Evolutionary conservation across 2,329 filamentous ascomycete genomes (phyloP).

Genomic region (Chalara sp.): DNA sequence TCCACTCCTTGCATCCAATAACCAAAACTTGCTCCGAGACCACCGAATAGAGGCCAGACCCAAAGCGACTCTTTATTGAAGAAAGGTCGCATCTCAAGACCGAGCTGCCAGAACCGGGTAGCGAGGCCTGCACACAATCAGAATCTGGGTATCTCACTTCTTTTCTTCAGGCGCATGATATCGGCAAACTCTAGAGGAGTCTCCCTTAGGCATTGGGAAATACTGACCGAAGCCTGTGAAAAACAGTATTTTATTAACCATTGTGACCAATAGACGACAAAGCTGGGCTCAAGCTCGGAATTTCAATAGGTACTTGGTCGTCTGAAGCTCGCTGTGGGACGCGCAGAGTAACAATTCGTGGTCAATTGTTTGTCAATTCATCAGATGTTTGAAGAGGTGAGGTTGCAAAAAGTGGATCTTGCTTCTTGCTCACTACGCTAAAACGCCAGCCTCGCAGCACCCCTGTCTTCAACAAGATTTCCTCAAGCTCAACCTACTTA

Average conservation of each 20-base stretch:
- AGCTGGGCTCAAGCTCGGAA: neutral
- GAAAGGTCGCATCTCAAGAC: slow-evolving; percentile 95
- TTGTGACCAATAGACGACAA: slow-evolving; percentile 12
- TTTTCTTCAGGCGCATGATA: too few relatives aligned
- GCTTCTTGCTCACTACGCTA: too few relatives aligned
- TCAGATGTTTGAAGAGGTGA: neutral
- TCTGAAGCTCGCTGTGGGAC: neutral
- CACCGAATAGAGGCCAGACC: slow-evolving; percentile 86
- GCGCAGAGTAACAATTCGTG: slow-evolving; percentile 4
- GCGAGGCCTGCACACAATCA: slow-evolving; percentile 63
- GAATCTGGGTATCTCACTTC: slow-evolving; percentile 11
- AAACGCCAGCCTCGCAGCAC: too few relatives aligned
- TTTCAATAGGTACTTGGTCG: slow-evolving; percentile 1
- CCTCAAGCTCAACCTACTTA: too few relatives aligned
- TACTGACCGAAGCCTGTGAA: slow-evolving; percentile 86
- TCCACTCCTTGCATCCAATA: slow-evolving; percentile 96
- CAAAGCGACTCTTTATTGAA: slow-evolving; percentile 79
- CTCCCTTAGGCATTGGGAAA: slow-evolving; percentile 7
- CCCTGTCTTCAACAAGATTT: too few relatives aligned
- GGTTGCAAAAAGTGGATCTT: too few relatives aligned
- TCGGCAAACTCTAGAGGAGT: neutral
- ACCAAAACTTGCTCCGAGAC: slow-evolving; percentile 82
- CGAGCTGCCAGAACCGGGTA: slow-evolving; percentile 91
- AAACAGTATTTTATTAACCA: slow-evolving; percentile 58
- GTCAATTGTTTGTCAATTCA: slow-evolving; percentile 6